Evolutionary conservation across 257 asterid genomes (phyloP), one percentile per base, ranked within the genome.

Genomic region (Ocimum tenuiflorum): DNA sequence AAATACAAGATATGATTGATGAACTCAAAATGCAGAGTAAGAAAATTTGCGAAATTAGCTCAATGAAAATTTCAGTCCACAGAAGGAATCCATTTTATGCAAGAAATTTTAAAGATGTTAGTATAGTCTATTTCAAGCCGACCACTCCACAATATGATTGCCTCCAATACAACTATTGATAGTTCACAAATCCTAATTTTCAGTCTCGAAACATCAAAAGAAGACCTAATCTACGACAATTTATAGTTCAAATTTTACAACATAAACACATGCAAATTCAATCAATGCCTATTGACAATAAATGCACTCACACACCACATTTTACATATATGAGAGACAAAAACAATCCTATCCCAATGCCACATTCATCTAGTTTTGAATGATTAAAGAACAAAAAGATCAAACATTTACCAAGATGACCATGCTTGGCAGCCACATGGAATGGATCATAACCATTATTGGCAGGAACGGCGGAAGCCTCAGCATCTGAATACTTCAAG

Each of bases 341-440:
- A 33, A 55, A 27, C 39, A 22, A 31, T 7, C 15, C 1, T 3
- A 20, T 11, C 36, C 42, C n/a, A 31, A 18, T 27, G 18, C 17
- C 62, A 20, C 55, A 51, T 36, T 58, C n/a, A 41, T 22, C 42
- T 2, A 33, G 24, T 27, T 43, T 60, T 29, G 9, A 35, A n/a
- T 7, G 41, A 54, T 46, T 35, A 59, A 57, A 27, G 31, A 7
- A 23, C n/a, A 20, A 36, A 15, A 62, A 11, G 63, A 60, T 59
- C n/a, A 49, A 43, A 52, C 7, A 52, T 76, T 77, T 55, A 94
- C 99, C 99, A 15, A 82, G 73, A 79, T 88, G 95, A 3, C 99
- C 99, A 70, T 88, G 95, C 81, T 82, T 90, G 27, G 95, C 92
- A 41, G 99, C 96, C 39, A 94, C 84, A 74, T 94, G 99, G 73